Conservation (phyloP, 352 stramenopile species). For the Pseudoperonospora humuli region DNA sequence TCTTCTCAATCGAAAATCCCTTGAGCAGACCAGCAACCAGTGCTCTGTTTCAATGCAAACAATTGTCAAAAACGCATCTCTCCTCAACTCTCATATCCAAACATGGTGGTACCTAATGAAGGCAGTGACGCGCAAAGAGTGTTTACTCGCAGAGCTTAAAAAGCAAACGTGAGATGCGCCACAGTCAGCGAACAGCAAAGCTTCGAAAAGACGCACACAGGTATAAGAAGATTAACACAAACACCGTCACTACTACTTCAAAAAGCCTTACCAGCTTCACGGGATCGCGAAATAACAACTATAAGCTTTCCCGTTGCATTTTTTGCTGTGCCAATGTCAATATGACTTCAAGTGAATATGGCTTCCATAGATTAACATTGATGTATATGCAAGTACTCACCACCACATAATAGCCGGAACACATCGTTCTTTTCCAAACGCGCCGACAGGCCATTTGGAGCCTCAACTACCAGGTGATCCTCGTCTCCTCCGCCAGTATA, state of each 20-base stretch:
- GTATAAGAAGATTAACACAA: not conserved
- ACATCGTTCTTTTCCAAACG: constrained; percentile 27
- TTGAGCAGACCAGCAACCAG: constrained; percentile 42
- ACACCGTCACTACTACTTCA: not conserved
- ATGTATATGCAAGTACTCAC: constrained; percentile 11
- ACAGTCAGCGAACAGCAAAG: constrained; percentile 38
- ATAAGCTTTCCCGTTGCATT: constrained; percentile 22
- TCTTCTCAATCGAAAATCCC: constrained; percentile 33
- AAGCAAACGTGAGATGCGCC: constrained; percentile 48
- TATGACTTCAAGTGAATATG: constrained; percentile 7
- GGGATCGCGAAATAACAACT: constrained; percentile 26
- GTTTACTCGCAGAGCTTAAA: constrained; percentile 35
- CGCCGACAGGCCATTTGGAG: constrained; percentile 25
- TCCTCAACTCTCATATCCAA: not conserved
- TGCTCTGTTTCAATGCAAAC: constrained; percentile 23
- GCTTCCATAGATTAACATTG: not conserved
- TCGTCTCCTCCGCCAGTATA: constrained; percentile 35
- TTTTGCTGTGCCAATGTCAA: constrained; percentile 8
- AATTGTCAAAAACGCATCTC: constrained; percentile 1
- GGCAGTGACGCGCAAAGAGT: constrained; percentile 26
- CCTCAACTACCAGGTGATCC: constrained; percentile 27
- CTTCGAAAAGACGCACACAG: constrained; percentile 12
- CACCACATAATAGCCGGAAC: constrained; percentile 19
- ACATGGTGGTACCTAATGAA: constrained; percentile 40
- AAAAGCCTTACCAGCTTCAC: constrained; percentile 25